A percentile compares a stretch with the other conserved stretches of the same genome.
Evolutionary conservation across 2,329 filamentous ascomycete genomes (phyloP).

Genomic region (Penicillium sp.): DNA sequence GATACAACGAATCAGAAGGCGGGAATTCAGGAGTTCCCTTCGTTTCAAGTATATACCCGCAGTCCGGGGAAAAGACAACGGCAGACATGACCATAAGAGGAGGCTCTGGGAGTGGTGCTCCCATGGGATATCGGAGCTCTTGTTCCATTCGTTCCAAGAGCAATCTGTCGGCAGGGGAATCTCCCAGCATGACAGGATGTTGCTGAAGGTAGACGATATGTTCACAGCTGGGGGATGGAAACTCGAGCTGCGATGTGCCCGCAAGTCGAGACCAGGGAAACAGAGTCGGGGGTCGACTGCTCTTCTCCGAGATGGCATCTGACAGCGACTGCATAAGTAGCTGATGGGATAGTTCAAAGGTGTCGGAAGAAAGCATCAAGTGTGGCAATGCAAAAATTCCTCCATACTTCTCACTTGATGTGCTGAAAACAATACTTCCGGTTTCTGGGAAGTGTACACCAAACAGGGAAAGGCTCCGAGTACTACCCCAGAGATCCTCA

Average conservation of each 20-base stretch:
- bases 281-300: slow-evolving; percentile 59
- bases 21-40: slow-evolving; percentile 59
- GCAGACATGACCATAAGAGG: slow-evolving; percentile 61
- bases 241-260: slow-evolving; percentile 49
- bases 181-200: slow-evolving; percentile 40
- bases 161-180: slow-evolving; percentile 30
- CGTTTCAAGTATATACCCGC: slow-evolving; percentile 65
- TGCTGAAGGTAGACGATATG: slow-evolving; percentile 81
- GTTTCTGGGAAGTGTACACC: slow-evolving; percentile 84
- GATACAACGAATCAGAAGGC: slow-evolving; percentile 53
- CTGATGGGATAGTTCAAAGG: slow-evolving; percentile 59
- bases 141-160: slow-evolving; percentile 56
- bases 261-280: slow-evolving; percentile 76
- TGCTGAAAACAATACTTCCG: slow-evolving; percentile 78
- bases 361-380: slow-evolving; percentile 62
- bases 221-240: slow-evolving; percentile 76
- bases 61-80: slow-evolving; percentile 65
- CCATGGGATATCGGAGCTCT: slow-evolving; percentile 61
- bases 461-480: slow-evolving; percentile 76
- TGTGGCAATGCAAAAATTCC: slow-evolving; percentile 89
- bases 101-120: slow-evolving; percentile 53
- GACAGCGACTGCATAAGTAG: slow-evolving; percentile 74
- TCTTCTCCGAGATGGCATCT: slow-evolving; percentile 62
- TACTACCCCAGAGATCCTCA: slow-evolving; percentile 66
- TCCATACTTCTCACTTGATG: slow-evolving; percentile 91